A percentile compares a stretch with the other conserved stretches of the same genome.
phyloP scores from a whole-genome alignment of 768 basidiomycete species.

The Boletus rex-veris region DNA sequence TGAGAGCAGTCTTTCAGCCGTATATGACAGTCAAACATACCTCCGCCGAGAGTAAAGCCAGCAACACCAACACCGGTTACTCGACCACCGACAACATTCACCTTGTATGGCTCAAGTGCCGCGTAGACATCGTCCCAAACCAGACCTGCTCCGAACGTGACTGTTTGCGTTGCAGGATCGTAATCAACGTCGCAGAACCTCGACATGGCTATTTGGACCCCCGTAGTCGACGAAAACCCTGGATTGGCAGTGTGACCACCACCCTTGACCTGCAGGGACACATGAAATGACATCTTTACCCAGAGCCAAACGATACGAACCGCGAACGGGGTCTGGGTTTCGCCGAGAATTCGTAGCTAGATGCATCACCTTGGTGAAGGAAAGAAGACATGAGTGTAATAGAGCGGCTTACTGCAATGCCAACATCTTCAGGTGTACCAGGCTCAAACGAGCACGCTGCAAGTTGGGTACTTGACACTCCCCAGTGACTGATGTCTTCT shows the following conservation, averaged over 20 bases:
- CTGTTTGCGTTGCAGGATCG: constrained; percentile 37
- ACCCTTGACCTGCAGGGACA: constrained; percentile 46
- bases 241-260: constrained; percentile 56
- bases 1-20: neutral
- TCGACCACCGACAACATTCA: constrained; percentile 55
- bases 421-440: constrained; percentile 49
- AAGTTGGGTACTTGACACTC: constrained; percentile 17
- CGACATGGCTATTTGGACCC: constrained; percentile 55
- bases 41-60: constrained; percentile 58
- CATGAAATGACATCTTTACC: neutral
- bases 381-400: neutral
- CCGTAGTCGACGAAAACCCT: constrained; percentile 55
- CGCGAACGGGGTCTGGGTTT: constrained; percentile 35
- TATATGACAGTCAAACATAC: constrained; percentile 14
- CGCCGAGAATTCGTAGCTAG: constrained; percentile 33
- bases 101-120: constrained; percentile 41
- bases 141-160: constrained; percentile 37
- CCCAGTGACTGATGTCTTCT: too few relatives aligned
- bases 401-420: constrained; percentile 37
- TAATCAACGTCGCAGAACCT: constrained; percentile 43
- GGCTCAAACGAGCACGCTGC: constrained; percentile 58
- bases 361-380: neutral
- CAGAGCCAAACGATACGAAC: constrained; percentile 10
- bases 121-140: constrained; percentile 67
- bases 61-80: constrained; percentile 57